These are phyloP conservation scores for Marchantia paleacea DNA, from an alignment of 225 moss, liverwort and hornwort genomes.

Conservation along the genomic window DNA sequence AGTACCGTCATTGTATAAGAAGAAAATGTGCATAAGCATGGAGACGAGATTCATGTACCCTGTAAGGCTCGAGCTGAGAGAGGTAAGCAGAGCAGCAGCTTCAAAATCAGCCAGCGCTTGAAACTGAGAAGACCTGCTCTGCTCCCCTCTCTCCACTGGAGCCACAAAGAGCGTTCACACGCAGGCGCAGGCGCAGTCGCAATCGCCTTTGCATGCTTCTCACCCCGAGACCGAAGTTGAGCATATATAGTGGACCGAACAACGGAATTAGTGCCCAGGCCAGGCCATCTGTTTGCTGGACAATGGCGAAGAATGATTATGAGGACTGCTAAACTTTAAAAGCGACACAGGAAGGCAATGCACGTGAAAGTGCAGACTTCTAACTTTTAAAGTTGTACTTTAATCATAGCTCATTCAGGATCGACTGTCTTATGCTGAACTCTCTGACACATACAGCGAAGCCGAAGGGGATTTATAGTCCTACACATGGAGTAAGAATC, in stretches of 20 bases:
- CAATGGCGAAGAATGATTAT: not conserved
- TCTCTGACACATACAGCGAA: not conserved
- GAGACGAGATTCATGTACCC: not conserved
- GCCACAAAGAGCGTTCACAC: constrained; percentile 3
- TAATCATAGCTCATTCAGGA: not conserved
- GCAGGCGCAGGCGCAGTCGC: no score
- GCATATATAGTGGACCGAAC: no score
- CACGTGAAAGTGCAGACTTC: not conserved
- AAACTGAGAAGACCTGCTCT: constrained; percentile 4
- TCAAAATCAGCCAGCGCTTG: not conserved
- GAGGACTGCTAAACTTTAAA: not conserved
- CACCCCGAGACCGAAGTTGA: no score
- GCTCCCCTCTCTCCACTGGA: constrained; percentile 24
- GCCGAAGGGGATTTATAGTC: not conserved
- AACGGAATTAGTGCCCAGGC: not conserved
- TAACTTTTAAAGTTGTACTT: not conserved
- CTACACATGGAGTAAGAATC: constrained; percentile 3
- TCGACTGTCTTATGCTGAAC: not conserved
- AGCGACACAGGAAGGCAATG: not conserved
- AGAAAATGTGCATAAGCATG: no score
- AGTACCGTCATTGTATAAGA: not conserved
- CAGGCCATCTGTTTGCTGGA: not conserved
- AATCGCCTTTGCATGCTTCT: not conserved
- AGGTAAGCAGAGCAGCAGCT: constrained; percentile 19
- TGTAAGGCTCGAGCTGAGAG: constrained; percentile 14